Conservation (phyloP, 345 rosid species). For the Linum trigynum region DNA sequence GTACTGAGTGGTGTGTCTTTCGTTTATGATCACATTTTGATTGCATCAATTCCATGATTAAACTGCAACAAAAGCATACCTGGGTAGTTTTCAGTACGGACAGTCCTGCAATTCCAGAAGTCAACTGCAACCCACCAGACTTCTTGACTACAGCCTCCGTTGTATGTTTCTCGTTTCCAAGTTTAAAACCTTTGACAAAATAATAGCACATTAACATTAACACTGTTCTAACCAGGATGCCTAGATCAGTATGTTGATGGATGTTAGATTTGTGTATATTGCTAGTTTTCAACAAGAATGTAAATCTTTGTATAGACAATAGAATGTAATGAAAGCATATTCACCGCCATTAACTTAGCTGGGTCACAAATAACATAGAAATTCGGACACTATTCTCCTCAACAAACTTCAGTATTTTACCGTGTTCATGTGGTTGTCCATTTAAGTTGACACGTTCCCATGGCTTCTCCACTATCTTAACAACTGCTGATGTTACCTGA, state of each 20-base stretch:
- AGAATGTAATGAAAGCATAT: background rate
- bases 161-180: slow-evolving; percentile 89
- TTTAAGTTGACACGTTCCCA: slow-evolving; percentile 73
- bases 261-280: no score
- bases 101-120: slow-evolving; percentile 64
- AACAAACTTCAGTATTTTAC: slow-evolving; percentile 14
- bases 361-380: background rate
- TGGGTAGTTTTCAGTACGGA: slow-evolving; percentile 81
- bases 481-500: slow-evolving; percentile 65
- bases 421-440: slow-evolving; percentile 74
- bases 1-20: background rate
- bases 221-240: background rate
- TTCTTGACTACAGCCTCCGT: slow-evolving; percentile 54
- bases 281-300: background rate
- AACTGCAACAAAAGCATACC: slow-evolving; percentile 32
- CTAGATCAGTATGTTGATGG: background rate
- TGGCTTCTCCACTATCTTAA: slow-evolving; percentile 77
- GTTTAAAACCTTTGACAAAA: slow-evolving; percentile 67
- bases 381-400: background rate
- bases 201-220: background rate
- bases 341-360: background rate
- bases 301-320: background rate
- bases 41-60: background rate
- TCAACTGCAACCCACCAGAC: slow-evolving; percentile 53
- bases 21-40: background rate